These are phyloP conservation scores for Aspergillus neotritici DNA, from an alignment of 2,329 filamentous ascomycete species.

Conservation along the genomic window DNA sequence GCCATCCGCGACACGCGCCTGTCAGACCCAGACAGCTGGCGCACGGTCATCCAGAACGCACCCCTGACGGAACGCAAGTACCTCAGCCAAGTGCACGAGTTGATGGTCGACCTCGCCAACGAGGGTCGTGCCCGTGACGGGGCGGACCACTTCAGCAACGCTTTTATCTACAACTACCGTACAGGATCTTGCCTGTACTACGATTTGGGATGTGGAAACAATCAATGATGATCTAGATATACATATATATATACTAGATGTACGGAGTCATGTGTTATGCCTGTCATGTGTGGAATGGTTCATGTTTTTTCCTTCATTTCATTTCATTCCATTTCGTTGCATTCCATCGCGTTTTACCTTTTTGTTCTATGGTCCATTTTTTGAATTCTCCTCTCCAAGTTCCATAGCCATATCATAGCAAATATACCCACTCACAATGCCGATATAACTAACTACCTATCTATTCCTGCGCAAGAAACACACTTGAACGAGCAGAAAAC, in stretches of 20 bases:
- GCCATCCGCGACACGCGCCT: slow-evolving; percentile 68
- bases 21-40: slow-evolving; percentile 78
- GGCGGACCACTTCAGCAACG: slow-evolving; percentile 57
- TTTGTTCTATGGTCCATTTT: neutral
- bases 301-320: slow-evolving; percentile 12
- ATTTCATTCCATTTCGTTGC: neutral
- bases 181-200: slow-evolving; percentile 82
- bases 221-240: slow-evolving; percentile 11
- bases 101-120: slow-evolving; percentile 60
- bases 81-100: slow-evolving; percentile 71
- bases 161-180: slow-evolving; percentile 88
- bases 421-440: slow-evolving; percentile 15
- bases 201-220: slow-evolving; percentile 53
- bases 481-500: too few relatives aligned
- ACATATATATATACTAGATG: too few relatives aligned
- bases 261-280: slow-evolving; percentile 8
- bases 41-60: slow-evolving; percentile 69
- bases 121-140: slow-evolving; percentile 40
- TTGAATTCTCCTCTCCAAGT: slow-evolving; percentile 7
- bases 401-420: slow-evolving; percentile 9
- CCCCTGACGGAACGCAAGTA: slow-evolving; percentile 75
- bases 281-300: slow-evolving; percentile 5
- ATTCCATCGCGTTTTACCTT: too few relatives aligned
- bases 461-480: too few relatives aligned
- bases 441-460: neutral